Evolutionary conservation across 2,329 filamentous ascomycete genomes (phyloP).

Genomic region (Pseudogymnoascus sp.): DNA sequence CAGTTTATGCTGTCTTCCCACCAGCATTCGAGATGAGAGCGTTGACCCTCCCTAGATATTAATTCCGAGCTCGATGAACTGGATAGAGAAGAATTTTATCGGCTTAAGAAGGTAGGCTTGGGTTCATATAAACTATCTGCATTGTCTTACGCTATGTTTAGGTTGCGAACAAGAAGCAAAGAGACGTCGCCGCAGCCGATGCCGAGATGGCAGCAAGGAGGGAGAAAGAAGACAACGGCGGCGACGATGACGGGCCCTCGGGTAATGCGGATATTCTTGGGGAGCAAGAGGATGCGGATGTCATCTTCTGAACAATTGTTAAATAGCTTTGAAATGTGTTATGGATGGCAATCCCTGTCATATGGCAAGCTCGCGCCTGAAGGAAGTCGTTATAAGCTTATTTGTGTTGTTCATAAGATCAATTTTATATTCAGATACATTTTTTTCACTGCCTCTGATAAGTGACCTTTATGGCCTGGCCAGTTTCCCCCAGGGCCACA

Average conservation of each 20-base stretch:
- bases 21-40: conserved; percentile 12
- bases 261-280: conserved; percentile 60
- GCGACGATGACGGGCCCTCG: conserved; percentile 34
- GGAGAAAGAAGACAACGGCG: conserved; percentile 38
- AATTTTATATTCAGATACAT: neutral
- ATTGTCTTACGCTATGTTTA: conserved; percentile 15
- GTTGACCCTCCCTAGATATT: conserved; percentile 55
- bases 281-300: conserved; percentile 71
- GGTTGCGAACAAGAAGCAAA: conserved; percentile 75
- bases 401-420: neutral
- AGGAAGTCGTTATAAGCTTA: neutral
- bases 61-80: conserved; percentile 97
- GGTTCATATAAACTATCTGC: neutral
- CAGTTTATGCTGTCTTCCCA: conserved; percentile 25
- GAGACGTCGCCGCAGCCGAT: conserved; percentile 63
- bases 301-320: conserved; percentile 59
- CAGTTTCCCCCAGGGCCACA: conserved; percentile 66
- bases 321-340: neutral
- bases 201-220: conserved; percentile 70
- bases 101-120: conserved; percentile 68
- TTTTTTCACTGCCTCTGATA: conserved; percentile 72
- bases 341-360: neutral
- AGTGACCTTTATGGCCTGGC: conserved; percentile 83
- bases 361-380: neutral
- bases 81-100: conserved; percentile 95